These are phyloP conservation scores for Mycena olivaceomarginata DNA, from an alignment of 768 basidiomycete genomes.

Conservation along the genomic window DNA sequence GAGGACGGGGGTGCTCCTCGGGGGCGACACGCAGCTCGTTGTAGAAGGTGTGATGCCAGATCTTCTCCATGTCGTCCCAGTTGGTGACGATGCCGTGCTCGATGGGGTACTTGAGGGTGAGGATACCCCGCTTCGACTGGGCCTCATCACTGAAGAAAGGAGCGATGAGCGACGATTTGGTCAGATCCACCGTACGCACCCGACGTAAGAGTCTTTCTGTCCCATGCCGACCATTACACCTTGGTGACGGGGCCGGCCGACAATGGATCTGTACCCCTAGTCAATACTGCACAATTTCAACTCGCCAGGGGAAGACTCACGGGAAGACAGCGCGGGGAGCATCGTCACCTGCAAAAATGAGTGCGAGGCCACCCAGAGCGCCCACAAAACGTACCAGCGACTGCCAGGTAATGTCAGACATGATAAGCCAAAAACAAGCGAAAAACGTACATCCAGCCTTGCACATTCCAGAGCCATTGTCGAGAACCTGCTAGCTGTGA, in stretches of 20 bases:
- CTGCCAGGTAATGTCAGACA: conserved; percentile 58
- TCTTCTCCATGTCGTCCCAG: conserved; percentile 84
- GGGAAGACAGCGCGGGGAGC: conserved; percentile 96
- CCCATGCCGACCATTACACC: conserved; percentile 99
- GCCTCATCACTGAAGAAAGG: conserved; percentile 82
- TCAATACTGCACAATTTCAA: conserved; percentile 18
- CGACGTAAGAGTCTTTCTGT: conserved; percentile 97
- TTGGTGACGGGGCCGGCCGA: conserved; percentile 95
- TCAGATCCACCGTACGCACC: conserved; percentile 67
- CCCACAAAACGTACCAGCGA: conserved; percentile 72
- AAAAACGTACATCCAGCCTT: conserved; percentile 95
- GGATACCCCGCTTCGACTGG: conserved; percentile 96
- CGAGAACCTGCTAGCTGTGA: conserved; percentile 76
- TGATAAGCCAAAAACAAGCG: conserved; percentile 33
- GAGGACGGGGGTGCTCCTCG: conserved; percentile 94
- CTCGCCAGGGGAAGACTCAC: conserved; percentile 69
- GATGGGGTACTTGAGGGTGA: conserved; percentile 95
- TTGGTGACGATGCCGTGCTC: conserved; percentile 97
- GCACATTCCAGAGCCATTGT: conserved; percentile 99
- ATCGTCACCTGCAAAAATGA: conserved; percentile 82
- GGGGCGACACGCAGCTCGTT: conserved; percentile 96
- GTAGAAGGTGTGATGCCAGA: conserved; percentile 90
- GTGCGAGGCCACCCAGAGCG: conserved; percentile 19
- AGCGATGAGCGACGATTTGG: conserved; percentile 41
- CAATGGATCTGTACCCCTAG: conserved; percentile 80